A percentile compares a stretch with the other conserved stretches of the same genome.
Evolutionary conservation across 2,329 filamentous ascomycete species (phyloP).

Genomic region (Fonsecaea pugnacius): DNA sequence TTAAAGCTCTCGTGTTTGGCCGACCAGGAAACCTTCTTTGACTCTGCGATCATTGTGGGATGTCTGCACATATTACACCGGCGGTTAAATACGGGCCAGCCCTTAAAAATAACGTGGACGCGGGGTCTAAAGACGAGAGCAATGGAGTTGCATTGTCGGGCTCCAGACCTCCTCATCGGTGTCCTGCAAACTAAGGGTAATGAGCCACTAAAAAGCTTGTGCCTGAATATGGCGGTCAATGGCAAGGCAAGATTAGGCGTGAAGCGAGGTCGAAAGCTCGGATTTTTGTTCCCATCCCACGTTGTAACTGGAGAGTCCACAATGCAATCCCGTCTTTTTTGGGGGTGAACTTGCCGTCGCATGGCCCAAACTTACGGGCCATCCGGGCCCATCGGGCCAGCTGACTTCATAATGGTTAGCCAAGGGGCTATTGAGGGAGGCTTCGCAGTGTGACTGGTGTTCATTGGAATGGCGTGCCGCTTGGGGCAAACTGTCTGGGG

Average conservation of each 20-base stretch:
- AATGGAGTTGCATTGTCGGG: neutral
- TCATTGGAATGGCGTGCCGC: neutral
- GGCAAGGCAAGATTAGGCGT: neutral
- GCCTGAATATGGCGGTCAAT: neutral
- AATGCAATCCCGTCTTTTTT: neutral
- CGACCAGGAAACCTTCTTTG: neutral
- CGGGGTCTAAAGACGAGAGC: neutral
- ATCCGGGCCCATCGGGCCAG: neutral
- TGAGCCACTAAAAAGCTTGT: neutral
- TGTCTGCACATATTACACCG: neutral
- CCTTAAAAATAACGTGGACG: neutral
- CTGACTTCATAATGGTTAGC: neutral
- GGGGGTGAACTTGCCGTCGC: neutral
- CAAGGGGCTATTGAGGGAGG: neutral
- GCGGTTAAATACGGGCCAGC: neutral
- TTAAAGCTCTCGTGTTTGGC: neutral
- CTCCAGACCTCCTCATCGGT: conserved; percentile 3
- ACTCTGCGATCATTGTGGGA: neutral
- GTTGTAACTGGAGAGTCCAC: neutral
- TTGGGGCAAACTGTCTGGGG: neutral
- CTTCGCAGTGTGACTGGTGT: neutral
- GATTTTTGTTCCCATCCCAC: neutral
- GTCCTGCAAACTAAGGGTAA: neutral
- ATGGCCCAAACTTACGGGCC: neutral
- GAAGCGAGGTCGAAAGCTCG: conserved; percentile 1